These are phyloP conservation scores for Boletellus deceptivus DNA, from an alignment of 1,284 basidiomycete genomes.

Conservation along the genomic window DNA sequence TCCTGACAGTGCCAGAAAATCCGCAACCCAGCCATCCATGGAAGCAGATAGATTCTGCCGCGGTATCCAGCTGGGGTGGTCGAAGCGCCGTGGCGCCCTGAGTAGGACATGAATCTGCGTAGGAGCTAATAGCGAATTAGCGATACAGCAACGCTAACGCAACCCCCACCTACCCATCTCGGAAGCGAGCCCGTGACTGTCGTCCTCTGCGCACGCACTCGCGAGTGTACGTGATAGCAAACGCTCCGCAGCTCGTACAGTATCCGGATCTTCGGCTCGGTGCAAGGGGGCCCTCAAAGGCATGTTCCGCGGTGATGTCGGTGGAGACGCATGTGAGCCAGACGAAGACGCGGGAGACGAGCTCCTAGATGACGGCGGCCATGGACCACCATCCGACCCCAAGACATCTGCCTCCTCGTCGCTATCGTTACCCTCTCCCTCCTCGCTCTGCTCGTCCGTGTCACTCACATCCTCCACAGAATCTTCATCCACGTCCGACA, in stretches of 20 bases:
- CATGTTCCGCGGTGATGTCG: not conserved
- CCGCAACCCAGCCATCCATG: conserved; percentile 40
- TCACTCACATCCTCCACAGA: conserved; percentile 1
- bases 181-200: conserved; percentile 50
- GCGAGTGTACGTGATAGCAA: conserved; percentile 62
- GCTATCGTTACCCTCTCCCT: conserved; percentile 14
- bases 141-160: not conserved
- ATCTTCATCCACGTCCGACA: not conserved
- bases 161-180: conserved; percentile 52
- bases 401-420: conserved; percentile 22
- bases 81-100: conserved; percentile 67
- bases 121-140: conserved; percentile 44
- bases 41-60: conserved; percentile 54
- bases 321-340: conserved; percentile 8
- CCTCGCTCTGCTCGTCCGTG: conserved; percentile 18
- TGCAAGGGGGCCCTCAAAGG: conserved; percentile 1
- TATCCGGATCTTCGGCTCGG: conserved; percentile 47
- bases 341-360: conserved; percentile 24
- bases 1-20: conserved; percentile 37
- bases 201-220: conserved; percentile 50
- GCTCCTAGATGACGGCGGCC: conserved; percentile 21
- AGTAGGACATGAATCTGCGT: conserved; percentile 69
- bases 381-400: conserved; percentile 23
- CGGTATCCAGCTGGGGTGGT: conserved; percentile 71
- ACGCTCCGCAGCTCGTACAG: conserved; percentile 54